Base-by-base conservation (phyloP, 805 yeast genomes). In the Metschnikowia henanensis region DNA sequence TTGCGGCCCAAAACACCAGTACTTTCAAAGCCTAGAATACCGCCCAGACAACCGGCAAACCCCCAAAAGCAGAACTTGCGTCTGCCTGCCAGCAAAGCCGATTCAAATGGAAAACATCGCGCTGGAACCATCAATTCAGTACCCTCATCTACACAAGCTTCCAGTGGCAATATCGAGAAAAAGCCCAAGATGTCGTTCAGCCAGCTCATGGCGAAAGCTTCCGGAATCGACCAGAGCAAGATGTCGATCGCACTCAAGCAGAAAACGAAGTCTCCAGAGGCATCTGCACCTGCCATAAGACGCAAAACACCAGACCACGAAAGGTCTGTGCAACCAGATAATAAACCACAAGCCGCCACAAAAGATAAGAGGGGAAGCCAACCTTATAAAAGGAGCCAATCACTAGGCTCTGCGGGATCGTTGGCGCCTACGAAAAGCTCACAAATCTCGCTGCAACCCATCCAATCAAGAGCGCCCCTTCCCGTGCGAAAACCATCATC, bases 131-230 rank as follows among this genome's bases (percentile, higher is more conserved):
- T 9, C 12, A 23, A 13, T 13, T 3, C 26, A 9, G 3, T 23
- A 23, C 26, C 12, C 12, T 23, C 26, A 13, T 23, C 26, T 23
- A 9, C 26, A 9, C 26, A 23, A 3, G 4, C 12, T 3, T 23
- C 26, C 12, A 23, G 12, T 23, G 26, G 8, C 26, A 9, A 23
- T 9, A 13, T 13, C 26, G 43, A 34, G 25, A 42, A 35, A 37
- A 43, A 43, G 30, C 45, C 52, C 35, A 77, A 80, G 57, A 61
- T 83, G 59, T 78, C 81, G 15, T 85, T 83, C 57, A 75, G 73
- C 43, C 87, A 86, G 34, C 70, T 85, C 41, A 80, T 85, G 86
- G 79, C 79, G 56, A 79, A 79, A 58, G 94, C 92, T 0, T 76
- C 76, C 12, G 64, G 66, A 10, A 76, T 85, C 2, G 86, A 84